Evolutionary conservation across 495 filamentous ascomycete species (phyloP), one percentile per base, ranked within the genome.

Genomic region (Xylaria longipes): DNA sequence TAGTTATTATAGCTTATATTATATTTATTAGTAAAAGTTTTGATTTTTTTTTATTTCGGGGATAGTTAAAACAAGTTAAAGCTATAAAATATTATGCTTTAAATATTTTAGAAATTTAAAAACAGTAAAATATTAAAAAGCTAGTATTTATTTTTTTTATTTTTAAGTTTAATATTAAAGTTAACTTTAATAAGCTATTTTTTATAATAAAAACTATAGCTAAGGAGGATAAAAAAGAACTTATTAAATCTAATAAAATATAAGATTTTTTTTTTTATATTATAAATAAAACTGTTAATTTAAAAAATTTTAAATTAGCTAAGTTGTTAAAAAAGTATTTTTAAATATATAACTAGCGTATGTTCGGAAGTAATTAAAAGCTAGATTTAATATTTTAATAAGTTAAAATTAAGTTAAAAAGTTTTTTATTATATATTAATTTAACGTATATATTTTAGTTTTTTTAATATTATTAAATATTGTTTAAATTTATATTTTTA

Each of bases 61-160:
- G 52, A 33, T 54, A 54, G 12, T 54, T 54, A 45, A 60, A 56
- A 62, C 63, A 50, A 33, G 52, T 39, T 3, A 14, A 71, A 37
- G 29, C 15, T 37, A 46, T 68, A 27, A 52, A 63, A 35, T 67
- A 48, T 50, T 62, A 54, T 54, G 29, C 12, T 5, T 54, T 54
- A 25, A 29, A 54, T 54, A 54, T 54, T 29, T 54, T 54, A 22
- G 29, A 54, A 29, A 54, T 54, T 54, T 4, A 54, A 25, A 54
- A n/a, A 11, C 1, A 54, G n/a, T 1, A 54, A 29, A 54, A 29
- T 1, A 29, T 54, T 4, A 54, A 54, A 29, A 54, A 54, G 7
- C 8, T 29, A 25, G 22, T 54, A 5, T 54, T 54, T 54, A 54
- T 54, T 54, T 54, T 54, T 54, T 54, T 54, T 8, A 29, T 6